Percentiles rank a stretch among this genome's conserved stretches.
These are phyloP conservation scores for Diplocarpon rosae DNA, from an alignment of 2,329 filamentous ascomycete species.

Conservation along the genomic window DNA sequence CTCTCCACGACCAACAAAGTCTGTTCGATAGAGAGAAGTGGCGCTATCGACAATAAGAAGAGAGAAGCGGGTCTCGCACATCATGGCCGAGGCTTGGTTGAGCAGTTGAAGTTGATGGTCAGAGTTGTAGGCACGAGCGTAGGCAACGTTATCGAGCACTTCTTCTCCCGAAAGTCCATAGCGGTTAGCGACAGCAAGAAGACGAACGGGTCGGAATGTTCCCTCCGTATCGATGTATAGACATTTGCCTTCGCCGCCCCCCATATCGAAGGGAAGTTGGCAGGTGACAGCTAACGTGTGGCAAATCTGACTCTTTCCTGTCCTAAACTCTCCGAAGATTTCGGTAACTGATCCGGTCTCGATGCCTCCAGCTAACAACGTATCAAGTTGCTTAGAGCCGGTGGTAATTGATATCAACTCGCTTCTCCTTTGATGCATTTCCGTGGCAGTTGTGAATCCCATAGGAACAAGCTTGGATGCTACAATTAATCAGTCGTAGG, in stretches of 20 bases:
- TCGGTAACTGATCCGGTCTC: conserved; percentile 98
- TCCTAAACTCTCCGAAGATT: conserved; percentile 95
- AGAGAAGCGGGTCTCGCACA: conserved; percentile 98
- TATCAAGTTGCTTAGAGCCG: conserved; percentile 94
- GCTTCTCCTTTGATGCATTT: conserved; percentile 95
- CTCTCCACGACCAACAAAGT: conserved; percentile 94
- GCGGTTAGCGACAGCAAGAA: conserved; percentile 84
- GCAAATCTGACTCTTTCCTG: conserved; percentile 96
- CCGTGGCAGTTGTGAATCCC: conserved; percentile 97
- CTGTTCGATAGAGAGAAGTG: conserved; percentile 88
- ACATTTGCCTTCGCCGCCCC: conserved; percentile 94
- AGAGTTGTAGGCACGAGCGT: conserved; percentile 95
- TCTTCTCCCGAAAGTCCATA: conserved; percentile 95
- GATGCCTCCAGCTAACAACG: conserved; percentile 82
- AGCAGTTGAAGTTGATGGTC: conserved; percentile 94
- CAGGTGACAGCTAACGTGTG: conserved; percentile 98
- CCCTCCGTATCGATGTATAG: conserved; percentile 98
- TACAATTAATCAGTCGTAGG: conserved; percentile 28
- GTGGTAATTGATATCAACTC: conserved; percentile 98
- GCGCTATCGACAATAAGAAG: conserved; percentile 93
- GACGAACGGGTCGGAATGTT: conserved; percentile 84
- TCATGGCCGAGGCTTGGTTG: conserved; percentile 94
- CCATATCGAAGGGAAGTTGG: conserved; percentile 97
- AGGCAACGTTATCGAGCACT: conserved; percentile 95
- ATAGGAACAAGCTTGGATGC: conserved; percentile 94